Base-by-base conservation (phyloP, 257 asterid genomes). In the Nemophila menziesii region DNA sequence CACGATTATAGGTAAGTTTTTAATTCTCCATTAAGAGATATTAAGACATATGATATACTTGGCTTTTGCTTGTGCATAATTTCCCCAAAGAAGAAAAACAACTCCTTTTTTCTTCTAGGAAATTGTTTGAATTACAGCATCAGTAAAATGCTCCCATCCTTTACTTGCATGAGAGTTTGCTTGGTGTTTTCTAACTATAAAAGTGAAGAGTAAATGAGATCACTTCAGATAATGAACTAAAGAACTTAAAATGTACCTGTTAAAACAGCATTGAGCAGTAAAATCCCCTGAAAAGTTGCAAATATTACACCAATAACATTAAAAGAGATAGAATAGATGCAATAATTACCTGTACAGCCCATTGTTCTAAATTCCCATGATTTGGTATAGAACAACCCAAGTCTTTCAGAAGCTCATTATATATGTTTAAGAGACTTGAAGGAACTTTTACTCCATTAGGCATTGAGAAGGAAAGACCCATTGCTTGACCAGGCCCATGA, bases 81-180 rank as follows among this genome's bases (percentile, higher is more conserved):
- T 90, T 59, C 99, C 99, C 99, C 99, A 90, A 48, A 90, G 94
- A 51, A 90, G 74, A 65, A 90, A 90, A 54, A 90, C 86, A 51
- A 90, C 92, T 60, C 99, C 99, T 34, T 33, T 67, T 69, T 67
- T 77, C 68, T 71, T 72, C 67, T 53, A 72, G 27, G 99, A 90
- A 58, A 85, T 77, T 67, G 92, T 64, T 64, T 59, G 65, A 42
- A 90, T 90, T 26, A 85, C 86, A 53, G 96, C 77, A 75, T 90
- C 99, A 42, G 99, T 90, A 63, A 90, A 85, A 61, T 72, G 87
- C 65, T 90, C 99, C 99, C 99, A 90, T 24, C 99, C 99, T 51
- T 71, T 90, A 46, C 71, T 81, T 52, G 99, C 87, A 71, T 90
- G 99, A 50, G 86, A 85, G 70, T 81, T 90, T 43, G 99, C 94